These are phyloP conservation scores for Penstemon newberryi DNA, from an alignment of 257 asterid species.

Conservation along the genomic window DNA sequence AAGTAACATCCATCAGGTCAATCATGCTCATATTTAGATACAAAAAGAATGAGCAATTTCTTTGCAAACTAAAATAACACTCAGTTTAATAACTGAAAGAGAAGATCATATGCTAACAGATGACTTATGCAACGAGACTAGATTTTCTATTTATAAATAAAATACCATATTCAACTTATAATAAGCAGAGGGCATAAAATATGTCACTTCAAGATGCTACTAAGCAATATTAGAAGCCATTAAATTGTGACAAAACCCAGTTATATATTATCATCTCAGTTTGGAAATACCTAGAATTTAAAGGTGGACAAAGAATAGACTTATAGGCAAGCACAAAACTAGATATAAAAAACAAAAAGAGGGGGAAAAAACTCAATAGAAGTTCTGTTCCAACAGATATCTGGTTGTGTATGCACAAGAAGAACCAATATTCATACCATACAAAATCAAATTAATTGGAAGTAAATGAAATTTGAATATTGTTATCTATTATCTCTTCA, in stretches of 20 bases:
- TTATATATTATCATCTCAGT: not conserved
- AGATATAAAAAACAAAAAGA: not conserved
- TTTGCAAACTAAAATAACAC: not conserved
- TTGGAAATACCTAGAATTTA: not conserved
- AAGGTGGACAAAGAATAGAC: not conserved
- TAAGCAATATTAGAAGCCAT: not conserved
- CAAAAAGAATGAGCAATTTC: not conserved
- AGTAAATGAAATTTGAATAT: not conserved
- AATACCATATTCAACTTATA: constrained; percentile 1
- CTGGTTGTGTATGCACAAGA: constrained; percentile 12
- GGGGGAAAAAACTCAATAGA: not conserved
- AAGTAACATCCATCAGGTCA: constrained; percentile 22
- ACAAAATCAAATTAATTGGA: not conserved
- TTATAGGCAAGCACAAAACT: not conserved
- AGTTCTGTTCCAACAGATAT: not conserved
- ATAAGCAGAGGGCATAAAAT: constrained; percentile 7
- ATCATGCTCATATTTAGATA: constrained; percentile 5
- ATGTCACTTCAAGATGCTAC: not conserved
- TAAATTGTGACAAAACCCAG: not conserved
- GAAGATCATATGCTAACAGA: constrained; percentile 6
- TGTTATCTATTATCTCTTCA: not conserved
- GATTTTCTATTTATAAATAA: not conserved
- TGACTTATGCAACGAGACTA: not conserved
- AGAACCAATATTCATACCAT: not conserved
- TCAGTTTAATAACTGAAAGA: not conserved